Percentiles rank a stretch among this genome's conserved stretches.
phyloP scores from a whole-genome alignment of 805 yeast genomes.

The Nakazawaea wyomingensis region DNA sequence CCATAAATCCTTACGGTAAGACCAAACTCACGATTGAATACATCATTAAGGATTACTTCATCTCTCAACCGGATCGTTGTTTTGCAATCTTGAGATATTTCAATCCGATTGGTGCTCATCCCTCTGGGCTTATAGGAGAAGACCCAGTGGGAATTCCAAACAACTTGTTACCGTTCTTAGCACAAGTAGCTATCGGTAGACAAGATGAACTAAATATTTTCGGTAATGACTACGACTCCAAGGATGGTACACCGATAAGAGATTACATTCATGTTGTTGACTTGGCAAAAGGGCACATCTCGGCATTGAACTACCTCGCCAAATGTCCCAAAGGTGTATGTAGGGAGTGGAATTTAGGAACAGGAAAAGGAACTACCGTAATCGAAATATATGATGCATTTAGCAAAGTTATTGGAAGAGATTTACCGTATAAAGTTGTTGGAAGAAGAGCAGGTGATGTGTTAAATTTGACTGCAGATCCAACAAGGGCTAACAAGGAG shows the following conservation, averaged over 20 bases:
- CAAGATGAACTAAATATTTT: slow-evolving; percentile 61
- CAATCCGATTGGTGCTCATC: slow-evolving; percentile 85
- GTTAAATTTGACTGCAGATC: slow-evolving; percentile 65
- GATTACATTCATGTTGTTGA: slow-evolving; percentile 82
- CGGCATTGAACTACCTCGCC: slow-evolving; percentile 57
- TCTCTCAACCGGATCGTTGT: slow-evolving; percentile 35
- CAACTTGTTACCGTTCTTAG: slow-evolving; percentile 68
- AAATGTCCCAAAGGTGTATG: slow-evolving; percentile 40
- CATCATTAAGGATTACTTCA: slow-evolving; percentile 49
- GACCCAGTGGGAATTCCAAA: slow-evolving; percentile 77
- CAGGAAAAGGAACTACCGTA: slow-evolving; percentile 78
- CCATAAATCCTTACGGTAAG: slow-evolving; percentile 74
- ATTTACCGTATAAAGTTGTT: slow-evolving; percentile 59
- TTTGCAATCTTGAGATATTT: slow-evolving; percentile 69
- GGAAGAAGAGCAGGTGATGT: slow-evolving; percentile 77
- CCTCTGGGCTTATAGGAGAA: slow-evolving; percentile 75
- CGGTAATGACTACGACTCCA: slow-evolving; percentile 65
- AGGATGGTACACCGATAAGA: slow-evolving; percentile 78
- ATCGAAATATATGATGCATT: slow-evolving; percentile 65
- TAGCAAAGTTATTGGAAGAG: slow-evolving; percentile 56
- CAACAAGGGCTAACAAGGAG: slow-evolving; percentile 61
- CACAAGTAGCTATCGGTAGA: slow-evolving; percentile 74
- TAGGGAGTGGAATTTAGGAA: slow-evolving; percentile 80
- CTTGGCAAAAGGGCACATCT: slow-evolving; percentile 70
- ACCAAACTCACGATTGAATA: slow-evolving; percentile 66